Conservation (phyloP, 257 asterid genomes). For the Eucommia ulmoides region DNA sequence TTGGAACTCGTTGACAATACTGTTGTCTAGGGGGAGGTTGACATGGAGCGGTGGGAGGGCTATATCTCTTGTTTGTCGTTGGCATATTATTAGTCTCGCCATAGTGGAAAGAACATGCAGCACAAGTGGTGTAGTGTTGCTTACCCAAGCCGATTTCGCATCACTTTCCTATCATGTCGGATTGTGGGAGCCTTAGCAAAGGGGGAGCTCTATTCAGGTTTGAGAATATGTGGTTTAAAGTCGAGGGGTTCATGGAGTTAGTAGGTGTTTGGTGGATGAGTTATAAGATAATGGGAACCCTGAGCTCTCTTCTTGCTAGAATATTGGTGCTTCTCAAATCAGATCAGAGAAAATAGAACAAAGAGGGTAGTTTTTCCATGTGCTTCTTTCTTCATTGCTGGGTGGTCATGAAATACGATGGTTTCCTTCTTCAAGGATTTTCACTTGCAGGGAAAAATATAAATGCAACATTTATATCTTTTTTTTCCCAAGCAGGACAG, state of each 20-base stretch:
- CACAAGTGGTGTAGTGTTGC: background rate
- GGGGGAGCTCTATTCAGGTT: background rate
- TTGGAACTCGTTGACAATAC: background rate
- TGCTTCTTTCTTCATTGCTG: too few relatives aligned
- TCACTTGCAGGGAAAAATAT: too few relatives aligned
- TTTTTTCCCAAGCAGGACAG: too few relatives aligned
- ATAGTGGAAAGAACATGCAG: background rate
- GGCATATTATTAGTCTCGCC: background rate
- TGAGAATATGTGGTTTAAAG: background rate
- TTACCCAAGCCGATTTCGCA: background rate
- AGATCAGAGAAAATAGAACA: background rate
- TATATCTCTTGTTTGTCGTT: background rate
- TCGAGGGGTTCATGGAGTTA: background rate
- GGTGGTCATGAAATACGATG: too few relatives aligned
- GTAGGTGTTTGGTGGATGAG: background rate
- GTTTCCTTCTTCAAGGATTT: too few relatives aligned
- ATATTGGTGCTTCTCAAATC: background rate
- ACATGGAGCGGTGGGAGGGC: background rate
- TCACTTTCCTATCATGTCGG: background rate
- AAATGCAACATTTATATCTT: too few relatives aligned
- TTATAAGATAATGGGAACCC: background rate
- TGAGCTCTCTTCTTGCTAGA: background rate
- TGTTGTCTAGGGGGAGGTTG: background rate
- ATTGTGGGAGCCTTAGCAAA: background rate
- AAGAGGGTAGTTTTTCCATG: too few relatives aligned